Percentiles rank a stretch among this genome's conserved stretches.
Evolutionary conservation across 140 eudicot genomes (phyloP).

Genomic region (Senecio squalidus): DNA sequence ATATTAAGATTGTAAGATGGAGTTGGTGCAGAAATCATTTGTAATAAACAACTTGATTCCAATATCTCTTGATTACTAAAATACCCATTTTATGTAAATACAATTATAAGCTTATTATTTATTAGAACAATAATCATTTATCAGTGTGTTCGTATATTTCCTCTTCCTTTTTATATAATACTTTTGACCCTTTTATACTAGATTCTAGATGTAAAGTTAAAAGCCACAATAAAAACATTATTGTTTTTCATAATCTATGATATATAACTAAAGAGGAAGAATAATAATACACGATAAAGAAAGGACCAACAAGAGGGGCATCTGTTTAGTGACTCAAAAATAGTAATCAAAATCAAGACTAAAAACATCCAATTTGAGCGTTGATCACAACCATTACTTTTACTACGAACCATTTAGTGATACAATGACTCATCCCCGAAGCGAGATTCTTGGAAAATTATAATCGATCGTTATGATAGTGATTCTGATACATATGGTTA

Average conservation of each 20-base stretch:
- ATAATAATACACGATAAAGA: conserved; percentile 2
- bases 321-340: conserved; percentile 9
- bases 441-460: conserved; percentile 12
- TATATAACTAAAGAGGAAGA: not conserved
- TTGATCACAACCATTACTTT: conserved; percentile 23
- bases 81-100: no score
- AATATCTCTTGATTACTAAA: no score
- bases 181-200: no score
- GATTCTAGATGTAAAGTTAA: not conserved
- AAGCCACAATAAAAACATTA: not conserved
- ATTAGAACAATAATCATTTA: no score
- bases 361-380: not conserved
- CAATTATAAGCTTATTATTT: no score
- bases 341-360: conserved; percentile 11
- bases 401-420: conserved; percentile 21
- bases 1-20: no score
- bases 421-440: conserved; percentile 28
- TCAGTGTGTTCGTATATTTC: no score
- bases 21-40: no score
- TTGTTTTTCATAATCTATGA: not conserved
- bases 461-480: no score
- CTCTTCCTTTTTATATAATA: no score
- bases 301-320: conserved; percentile 12
- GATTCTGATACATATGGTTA: no score
- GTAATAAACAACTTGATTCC: no score